Evolutionary conservation across 345 rosid species (phyloP), one percentile per base, ranked within the genome.

Genomic region (Arabis hirsuta): DNA sequence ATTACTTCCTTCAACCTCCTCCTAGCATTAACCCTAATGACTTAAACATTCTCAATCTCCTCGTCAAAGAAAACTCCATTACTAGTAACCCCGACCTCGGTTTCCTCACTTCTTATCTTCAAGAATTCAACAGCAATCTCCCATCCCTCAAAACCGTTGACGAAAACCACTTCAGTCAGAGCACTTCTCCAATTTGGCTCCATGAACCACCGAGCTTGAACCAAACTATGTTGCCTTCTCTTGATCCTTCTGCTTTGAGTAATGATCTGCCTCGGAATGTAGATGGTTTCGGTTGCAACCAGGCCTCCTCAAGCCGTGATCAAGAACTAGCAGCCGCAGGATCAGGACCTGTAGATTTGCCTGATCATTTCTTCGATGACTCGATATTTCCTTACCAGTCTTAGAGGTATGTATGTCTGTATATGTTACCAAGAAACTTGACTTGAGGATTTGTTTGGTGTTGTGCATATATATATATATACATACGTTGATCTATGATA

Each of bases 311-410:
- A 44, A 65, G 67, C 80, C 58, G 62, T 64, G 77, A 66, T 60
- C 72, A 71, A 56, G 76, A 58, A 46, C 16, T 24, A 46, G 72
- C 76, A 70, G 34, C 51, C 19, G 16, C 76, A 38, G 54, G 24
- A 32, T 24, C 76, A 38, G 54, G 24, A 24, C 12, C 65, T 9
- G 43, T 16, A 61, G 72, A 34, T 11, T 77, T 72, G 73, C 68
- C 80, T 71, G 77, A 77, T 57, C 72, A 50, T 38, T 57, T 65
- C 55, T 72, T 77, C 45, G 73, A 77, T 72, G 80, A 77, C 36
- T 56, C 73, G 67, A 29, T 71, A 51, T 70, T 76, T 58, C 34
- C 67, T 55, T 63, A 55, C 4, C 53, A 68, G 13, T 62, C 79
- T 46, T 68, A 9, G 62, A 75, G 69, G 79, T 75, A 61, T 66